phyloP scores from a whole-genome alignment of 257 asterid species.

The Agastache rugosa region DNA sequence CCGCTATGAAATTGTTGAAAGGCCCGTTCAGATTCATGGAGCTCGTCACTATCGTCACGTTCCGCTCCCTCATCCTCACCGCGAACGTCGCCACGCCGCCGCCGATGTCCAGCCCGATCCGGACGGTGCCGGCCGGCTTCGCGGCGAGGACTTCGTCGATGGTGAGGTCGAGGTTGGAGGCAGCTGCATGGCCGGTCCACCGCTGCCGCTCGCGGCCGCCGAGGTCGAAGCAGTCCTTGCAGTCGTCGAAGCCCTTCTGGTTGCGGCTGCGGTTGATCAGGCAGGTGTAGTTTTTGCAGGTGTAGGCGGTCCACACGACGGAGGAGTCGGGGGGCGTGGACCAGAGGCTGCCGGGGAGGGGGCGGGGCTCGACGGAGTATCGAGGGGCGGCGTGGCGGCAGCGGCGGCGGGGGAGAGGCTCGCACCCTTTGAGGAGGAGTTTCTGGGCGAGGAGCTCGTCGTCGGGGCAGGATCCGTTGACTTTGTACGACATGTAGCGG shows the following conservation, averaged over 20 bases:
- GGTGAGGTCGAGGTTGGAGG: slow-evolving; percentile 54
- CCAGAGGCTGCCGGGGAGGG: slow-evolving; percentile 65
- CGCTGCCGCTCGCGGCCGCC: slow-evolving; percentile 59
- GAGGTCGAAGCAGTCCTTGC: slow-evolving; percentile 72
- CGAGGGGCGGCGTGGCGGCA: slow-evolving; percentile 60
- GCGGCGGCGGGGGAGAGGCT: slow-evolving; percentile 77
- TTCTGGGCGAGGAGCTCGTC: slow-evolving; percentile 66
- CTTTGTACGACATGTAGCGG: slow-evolving; percentile 58
- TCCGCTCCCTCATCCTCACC: slow-evolving; percentile 68
- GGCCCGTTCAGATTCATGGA: slow-evolving; percentile 77
- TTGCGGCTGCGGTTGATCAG: slow-evolving; percentile 49
- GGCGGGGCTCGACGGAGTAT: slow-evolving; percentile 51
- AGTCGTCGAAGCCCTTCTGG: slow-evolving; percentile 64
- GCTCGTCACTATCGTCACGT: slow-evolving; percentile 62
- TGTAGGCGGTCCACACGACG: slow-evolving; percentile 67
- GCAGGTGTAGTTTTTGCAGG: slow-evolving; percentile 60
- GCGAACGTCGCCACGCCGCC: slow-evolving; percentile 85
- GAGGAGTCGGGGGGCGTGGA: slow-evolving; percentile 63
- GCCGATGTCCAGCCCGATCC: slow-evolving; percentile 80
- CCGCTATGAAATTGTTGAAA: slow-evolving; percentile 67
- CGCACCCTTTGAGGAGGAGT: slow-evolving; percentile 72
- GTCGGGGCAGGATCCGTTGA: slow-evolving; percentile 69
- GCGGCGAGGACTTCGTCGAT: slow-evolving; percentile 65
- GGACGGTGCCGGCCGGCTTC: slow-evolving; percentile 53
- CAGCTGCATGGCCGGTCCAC: slow-evolving; percentile 39